Percentiles rank a stretch among this genome's conserved stretches.
These are phyloP conservation scores for Zygosaccharomyces gambellarensis DNA, from an alignment of 805 yeast genomes.

Conservation along the genomic window DNA sequence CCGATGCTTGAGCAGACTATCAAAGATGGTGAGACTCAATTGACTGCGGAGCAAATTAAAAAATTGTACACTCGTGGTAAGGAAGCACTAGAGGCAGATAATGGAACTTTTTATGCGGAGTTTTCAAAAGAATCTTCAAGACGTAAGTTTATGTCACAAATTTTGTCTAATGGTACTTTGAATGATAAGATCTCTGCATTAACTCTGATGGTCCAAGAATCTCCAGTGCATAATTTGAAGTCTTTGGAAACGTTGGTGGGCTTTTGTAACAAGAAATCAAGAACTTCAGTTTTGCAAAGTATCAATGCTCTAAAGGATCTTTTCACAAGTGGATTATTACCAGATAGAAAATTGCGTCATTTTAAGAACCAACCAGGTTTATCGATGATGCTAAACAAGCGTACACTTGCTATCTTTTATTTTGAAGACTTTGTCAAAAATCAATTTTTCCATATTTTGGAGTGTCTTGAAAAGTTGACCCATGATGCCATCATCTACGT, in stretches of 20 bases:
- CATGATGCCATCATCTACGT: constrained; percentile 91
- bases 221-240: constrained; percentile 84
- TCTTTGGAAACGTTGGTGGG: constrained; percentile 73
- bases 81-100: constrained; percentile 62
- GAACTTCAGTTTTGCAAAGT: constrained; percentile 89
- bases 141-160: constrained; percentile 81
- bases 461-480: constrained; percentile 70
- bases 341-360: constrained; percentile 74
- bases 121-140: constrained; percentile 74
- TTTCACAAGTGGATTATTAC: constrained; percentile 73
- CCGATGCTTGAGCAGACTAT: constrained; percentile 21
- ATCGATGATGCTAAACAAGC: constrained; percentile 42
- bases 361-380: constrained; percentile 72
- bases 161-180: constrained; percentile 86
- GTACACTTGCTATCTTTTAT: constrained; percentile 65
- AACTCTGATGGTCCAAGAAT: constrained; percentile 88
- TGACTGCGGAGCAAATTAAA: constrained; percentile 51
- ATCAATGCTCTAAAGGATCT: constrained; percentile 87
- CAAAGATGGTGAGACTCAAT: constrained; percentile 20
- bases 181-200: constrained; percentile 93
- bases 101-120: constrained; percentile 63
- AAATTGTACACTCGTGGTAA: constrained; percentile 63
- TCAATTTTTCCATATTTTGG: constrained; percentile 68
- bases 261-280: constrained; percentile 83
- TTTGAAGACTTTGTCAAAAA: constrained; percentile 88